Base-by-base conservation (phyloP, 169 alveolate genomes). In the Hepatocystis sp. region DNA sequence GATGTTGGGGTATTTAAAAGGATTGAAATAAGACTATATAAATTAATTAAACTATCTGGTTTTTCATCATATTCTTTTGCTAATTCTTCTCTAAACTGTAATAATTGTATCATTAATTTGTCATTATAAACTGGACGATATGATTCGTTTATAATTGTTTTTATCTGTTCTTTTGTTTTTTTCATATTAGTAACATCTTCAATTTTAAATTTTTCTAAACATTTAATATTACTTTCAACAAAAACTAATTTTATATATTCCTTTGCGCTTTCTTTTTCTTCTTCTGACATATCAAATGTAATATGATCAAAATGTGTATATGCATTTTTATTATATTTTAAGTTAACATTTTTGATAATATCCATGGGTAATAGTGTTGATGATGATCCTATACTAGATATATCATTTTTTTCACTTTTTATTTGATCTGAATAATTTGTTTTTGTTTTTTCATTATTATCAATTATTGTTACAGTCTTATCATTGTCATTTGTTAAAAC, bases 21-120 rank as follows among this genome's bases (percentile, higher is more conserved):
- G 34, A 78, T 78, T 7, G 89, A 78, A 39, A 78, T 63, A 1
- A 78, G 58, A 51, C 52, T 78, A 40, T 78, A 84, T 34, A 78
- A 60, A 23, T 78, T 78, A 47, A 78, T 44, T 30, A 78, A 60
- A 64, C 56, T 61, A 21, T 78, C 89, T 7, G 66, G 78, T 19
- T 78, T 3, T 61, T 46, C 78, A 44, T 78, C 81, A 15, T 23
- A 10, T 34, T 44, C 61, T 61, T 78, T 78, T 2, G 89, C 32
- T 30, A 78, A 25, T 32, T 78, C 36, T 61, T 61, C 67, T 23
- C 89, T 61, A 78, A 78, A 78, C 2, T 13, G 2, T 61, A 78
- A 61, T 60, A 78, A 30, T 39, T 78, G 28, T 19, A 60, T 53
- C 32, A 78, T 78, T 61, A 78, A 34, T 28, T 30, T 34, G 47